phyloP scores from a whole-genome alignment of 2,329 filamentous ascomycete species.

The Pleomassaria siparia region DNA sequence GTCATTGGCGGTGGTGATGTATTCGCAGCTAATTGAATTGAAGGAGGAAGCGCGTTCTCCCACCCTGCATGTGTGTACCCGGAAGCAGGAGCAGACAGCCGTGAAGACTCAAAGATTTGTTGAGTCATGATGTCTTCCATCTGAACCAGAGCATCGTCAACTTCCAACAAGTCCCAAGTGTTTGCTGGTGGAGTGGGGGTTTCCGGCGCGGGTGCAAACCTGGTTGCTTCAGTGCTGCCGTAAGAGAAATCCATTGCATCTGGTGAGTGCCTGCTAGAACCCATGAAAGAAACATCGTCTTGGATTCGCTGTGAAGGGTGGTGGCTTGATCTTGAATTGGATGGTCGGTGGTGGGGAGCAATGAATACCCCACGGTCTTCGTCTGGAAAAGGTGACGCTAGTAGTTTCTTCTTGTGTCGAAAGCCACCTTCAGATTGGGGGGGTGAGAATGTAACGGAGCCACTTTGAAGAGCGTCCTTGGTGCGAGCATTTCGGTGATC shows the following conservation, averaged over 20 bases:
- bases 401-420: neutral
- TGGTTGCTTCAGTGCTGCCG: too few relatives aligned
- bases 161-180: neutral
- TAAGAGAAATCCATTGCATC: neutral
- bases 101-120: neutral
- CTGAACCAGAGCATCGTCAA: neutral
- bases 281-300: constrained; percentile 6
- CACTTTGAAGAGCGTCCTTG: too few relatives aligned
- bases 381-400: neutral
- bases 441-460: too few relatives aligned
- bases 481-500: too few relatives aligned
- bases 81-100: neutral
- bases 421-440: too few relatives aligned
- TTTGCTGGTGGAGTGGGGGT: neutral
- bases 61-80: neutral
- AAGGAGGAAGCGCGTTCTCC: constrained; percentile 1
- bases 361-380: neutral
- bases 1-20: neutral
- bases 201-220: neutral
- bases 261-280: neutral
- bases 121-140: constrained; percentile 5
- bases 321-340: neutral
- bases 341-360: neutral
- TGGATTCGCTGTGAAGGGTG: neutral
- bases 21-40: neutral